These are phyloP conservation scores for Pouteria campechiana DNA, from an alignment of 179 eudicot species.

Conservation along the genomic window DNA sequence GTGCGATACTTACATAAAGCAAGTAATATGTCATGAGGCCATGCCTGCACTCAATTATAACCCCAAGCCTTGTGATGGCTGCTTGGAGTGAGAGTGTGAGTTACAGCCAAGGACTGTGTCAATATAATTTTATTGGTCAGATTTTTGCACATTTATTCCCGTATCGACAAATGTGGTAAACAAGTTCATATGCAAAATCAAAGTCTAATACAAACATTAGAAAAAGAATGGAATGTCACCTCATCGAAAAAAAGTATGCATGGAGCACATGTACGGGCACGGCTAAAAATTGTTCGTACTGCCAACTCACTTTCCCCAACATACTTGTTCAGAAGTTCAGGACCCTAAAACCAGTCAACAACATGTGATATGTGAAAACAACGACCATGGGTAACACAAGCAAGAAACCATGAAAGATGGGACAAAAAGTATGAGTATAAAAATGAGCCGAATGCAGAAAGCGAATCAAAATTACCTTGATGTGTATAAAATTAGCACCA, in stretches of 20 bases:
- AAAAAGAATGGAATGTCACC: slow-evolving; percentile 24
- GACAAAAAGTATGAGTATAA: neutral
- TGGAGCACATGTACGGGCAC: slow-evolving; percentile 92
- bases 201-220: neutral
- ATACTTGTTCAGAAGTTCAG: slow-evolving; percentile 79
- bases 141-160: too few species aligned
- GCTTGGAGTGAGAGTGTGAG: too few species aligned
- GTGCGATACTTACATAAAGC: too few species aligned
- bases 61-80: too few species aligned
- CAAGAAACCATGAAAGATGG: neutral
- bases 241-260: slow-evolving; percentile 97
- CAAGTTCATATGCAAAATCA: neutral
- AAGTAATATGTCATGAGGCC: too few species aligned
- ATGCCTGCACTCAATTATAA: too few species aligned
- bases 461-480: slow-evolving; percentile 47
- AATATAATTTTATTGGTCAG: too few species aligned
- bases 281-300: slow-evolving; percentile 63
- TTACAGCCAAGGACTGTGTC: too few species aligned
- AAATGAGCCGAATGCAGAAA: slow-evolving; percentile 1
- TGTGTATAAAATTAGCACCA: slow-evolving; percentile 86
- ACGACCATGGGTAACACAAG: neutral
- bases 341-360: slow-evolving; percentile 50
- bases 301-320: slow-evolving; percentile 92
- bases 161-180: too few species aligned
- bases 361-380: too few species aligned